Base-by-base conservation (phyloP, 345 rosid genomes). In the Gossypium ekmanianum region DNA sequence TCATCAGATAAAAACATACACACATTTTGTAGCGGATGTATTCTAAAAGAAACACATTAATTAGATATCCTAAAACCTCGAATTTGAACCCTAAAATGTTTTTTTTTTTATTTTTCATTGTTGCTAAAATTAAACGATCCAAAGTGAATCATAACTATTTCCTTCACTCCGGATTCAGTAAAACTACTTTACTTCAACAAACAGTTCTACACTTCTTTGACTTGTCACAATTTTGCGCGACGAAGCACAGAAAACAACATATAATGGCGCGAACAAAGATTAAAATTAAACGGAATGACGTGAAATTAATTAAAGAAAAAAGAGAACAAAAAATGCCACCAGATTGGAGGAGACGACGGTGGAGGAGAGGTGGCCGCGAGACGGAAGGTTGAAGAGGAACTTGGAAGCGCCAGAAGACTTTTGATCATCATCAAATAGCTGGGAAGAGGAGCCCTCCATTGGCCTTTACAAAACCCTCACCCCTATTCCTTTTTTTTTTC, bases 311-410 rank as follows among this genome's bases (percentile, higher is more conserved):
- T 12, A 65, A 48, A 12, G 6, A 27, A 61, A 27, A 41, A 34
- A 57, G 26, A 7, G 55, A 74, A 45, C 45, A 13, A 44, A 59
- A 58, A 45, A 57, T 12, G 4, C 80, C 68, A 94, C 98, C 88
- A 84, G 90, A 81, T 88, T 91, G 58, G 94, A 82, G 74, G 92
- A 88, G 83, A 89, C 75, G 77, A 85, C 83, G 47, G 91, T 78
- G 72, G 98, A 91, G 73, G 94, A 88, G 73, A 90, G 84, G 81
- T 86, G 87, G 71, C 97, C 97, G 50, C 91, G 93, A 74, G 94
- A 91, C 6, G 97, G 98, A 58, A 94, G 98, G 76, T 91, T 79
- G 56, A 88, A 61, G 61, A 94, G 98, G 73, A 89, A 85, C 75
- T 79, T 82, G 65, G 94, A 84, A 43, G 87, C 85, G 59, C 78